Conservation (phyloP, 2,329 filamentous ascomycete genomes). For the Fusarium algeriense region DNA sequence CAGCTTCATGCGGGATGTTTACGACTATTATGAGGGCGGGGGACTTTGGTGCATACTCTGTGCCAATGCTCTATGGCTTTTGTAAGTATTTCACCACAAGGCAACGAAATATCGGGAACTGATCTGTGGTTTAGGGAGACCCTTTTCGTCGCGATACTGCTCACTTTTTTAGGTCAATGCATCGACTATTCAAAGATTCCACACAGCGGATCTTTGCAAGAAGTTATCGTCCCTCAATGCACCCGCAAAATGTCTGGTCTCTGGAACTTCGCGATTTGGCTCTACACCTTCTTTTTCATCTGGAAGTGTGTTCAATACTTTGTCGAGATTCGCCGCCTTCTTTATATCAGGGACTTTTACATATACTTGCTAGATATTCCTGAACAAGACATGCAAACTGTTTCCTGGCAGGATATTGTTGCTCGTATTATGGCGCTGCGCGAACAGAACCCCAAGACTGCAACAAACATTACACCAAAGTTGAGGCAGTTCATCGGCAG, state of each 20-base stretch:
- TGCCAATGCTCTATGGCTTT: constrained; percentile 75
- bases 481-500: constrained; percentile 75
- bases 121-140: constrained; percentile 69
- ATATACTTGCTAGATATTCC: constrained; percentile 84
- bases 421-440: constrained; percentile 85
- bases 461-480: constrained; percentile 64
- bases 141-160: constrained; percentile 83
- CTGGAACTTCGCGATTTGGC: constrained; percentile 84
- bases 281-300: constrained; percentile 88
- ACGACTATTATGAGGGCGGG: constrained; percentile 85
- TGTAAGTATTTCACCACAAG: constrained; percentile 64
- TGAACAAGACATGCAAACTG: constrained; percentile 87
- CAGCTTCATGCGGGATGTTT: constrained; percentile 85
- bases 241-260: constrained; percentile 79
- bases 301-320: constrained; percentile 82
- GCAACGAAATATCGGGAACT: constrained; percentile 7
- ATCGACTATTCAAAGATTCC: constrained; percentile 83
- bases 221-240: constrained; percentile 77
- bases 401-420: constrained; percentile 94
- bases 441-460: constrained; percentile 87
- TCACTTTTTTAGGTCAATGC: constrained; percentile 87
- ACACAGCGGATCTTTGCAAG: constrained; percentile 67
- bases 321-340: constrained; percentile 78
- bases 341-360: constrained; percentile 88
- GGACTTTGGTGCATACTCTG: constrained; percentile 89